phyloP scores from a whole-genome alignment of 768 basidiomycete species.

The Rhizopogon rudus region DNA sequence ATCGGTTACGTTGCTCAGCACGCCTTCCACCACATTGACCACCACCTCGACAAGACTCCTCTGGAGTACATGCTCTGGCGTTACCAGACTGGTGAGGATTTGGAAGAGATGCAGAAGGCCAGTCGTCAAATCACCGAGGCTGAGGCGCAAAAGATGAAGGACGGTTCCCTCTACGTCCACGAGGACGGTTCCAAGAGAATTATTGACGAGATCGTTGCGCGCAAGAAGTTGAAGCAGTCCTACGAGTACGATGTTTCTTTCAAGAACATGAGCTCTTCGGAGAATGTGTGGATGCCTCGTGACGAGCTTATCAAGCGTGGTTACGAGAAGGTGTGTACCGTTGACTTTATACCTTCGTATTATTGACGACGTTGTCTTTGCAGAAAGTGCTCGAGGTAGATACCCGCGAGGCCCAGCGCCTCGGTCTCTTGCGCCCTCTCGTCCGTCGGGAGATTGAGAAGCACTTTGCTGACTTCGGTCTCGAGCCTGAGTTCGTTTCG shows the following conservation, averaged over 20 bases:
- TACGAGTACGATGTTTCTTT: conserved; percentile 98
- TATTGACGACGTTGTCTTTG: conserved; percentile 5
- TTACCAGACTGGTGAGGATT: conserved; percentile 98
- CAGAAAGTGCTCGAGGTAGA: conserved; percentile 96
- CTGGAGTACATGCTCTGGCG: conserved; percentile 99
- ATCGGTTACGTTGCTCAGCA: conserved; percentile 99
- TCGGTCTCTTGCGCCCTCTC: conserved; percentile 91
- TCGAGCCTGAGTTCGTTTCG: conserved; percentile 97
- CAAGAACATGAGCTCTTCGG: conserved; percentile 91
- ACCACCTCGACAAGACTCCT: conserved; percentile 97
- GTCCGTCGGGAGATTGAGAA: conserved; percentile 99
- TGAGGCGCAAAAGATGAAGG: conserved; percentile 95
- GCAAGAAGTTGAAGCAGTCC: conserved; percentile 99
- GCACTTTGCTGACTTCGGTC: conserved; percentile 98
- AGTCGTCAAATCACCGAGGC: conserved; percentile 82
- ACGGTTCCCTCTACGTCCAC: conserved; percentile 77
- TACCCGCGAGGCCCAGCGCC: conserved; percentile 94
- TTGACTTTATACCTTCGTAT: neutral
- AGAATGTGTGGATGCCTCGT: conserved; percentile 97
- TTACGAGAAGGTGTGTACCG: conserved; percentile 74
- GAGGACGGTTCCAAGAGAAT: conserved; percentile 87
- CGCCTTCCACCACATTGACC: conserved; percentile 99
- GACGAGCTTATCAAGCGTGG: conserved; percentile 97
- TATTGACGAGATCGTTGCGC: conserved; percentile 85
- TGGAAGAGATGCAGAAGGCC: conserved; percentile 95